Evolutionary conservation across 495 filamentous ascomycete genomes (phyloP), one percentile per base, ranked within the genome.

Genomic region (Annulohypoxylon bovei): DNA sequence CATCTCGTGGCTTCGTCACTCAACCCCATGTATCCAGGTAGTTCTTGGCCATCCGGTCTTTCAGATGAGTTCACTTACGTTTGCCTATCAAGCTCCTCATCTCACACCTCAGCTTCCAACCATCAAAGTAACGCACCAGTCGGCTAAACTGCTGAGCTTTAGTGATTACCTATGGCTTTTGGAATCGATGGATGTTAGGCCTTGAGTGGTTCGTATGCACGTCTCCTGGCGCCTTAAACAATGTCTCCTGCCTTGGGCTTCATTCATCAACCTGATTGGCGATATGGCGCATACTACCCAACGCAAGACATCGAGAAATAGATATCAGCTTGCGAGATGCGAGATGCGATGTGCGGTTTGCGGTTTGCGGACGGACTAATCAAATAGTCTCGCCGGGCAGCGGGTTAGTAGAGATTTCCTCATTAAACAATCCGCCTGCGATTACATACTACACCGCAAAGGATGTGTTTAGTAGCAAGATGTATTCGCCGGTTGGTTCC

Each of bases 1-100:
- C 55, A 62, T 62, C 37, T 70, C 59, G 40, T 62, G 53, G 58
- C 57, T 69, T 66, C 50, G 53, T 74, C 71, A 42, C 42, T 55
- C 55, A 37, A 12, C 55, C 49, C 12, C n/a, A n/a, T 32, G 25
- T 30, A 53, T 11, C 50, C 8, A 35, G 27, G 57, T 40, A 53
- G 44, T 62, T 50, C 63, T 67, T 67, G 57, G 58, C 57, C 28
- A 54, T 67, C 68, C 57, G 6, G 52, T 67, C 56, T 65, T 53
- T 58, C 46, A 67, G 68, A 71, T 67, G 57, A 58, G 68, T 46
- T 63, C 52, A 61, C 46, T 30, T 63, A 57, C 30, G 28, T 28
- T 47, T 55, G 12, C 32, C 28, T 53, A 67, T 49, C 58, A 42
- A 67, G 44, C 65, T 61, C 46, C 47, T 47, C 47, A 44, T 73